A percentile compares a stretch with the other conserved stretches of the same genome.
Evolutionary conservation across 768 basidiomycete species (phyloP).

Genomic region (Mycena olivaceomarginata): DNA sequence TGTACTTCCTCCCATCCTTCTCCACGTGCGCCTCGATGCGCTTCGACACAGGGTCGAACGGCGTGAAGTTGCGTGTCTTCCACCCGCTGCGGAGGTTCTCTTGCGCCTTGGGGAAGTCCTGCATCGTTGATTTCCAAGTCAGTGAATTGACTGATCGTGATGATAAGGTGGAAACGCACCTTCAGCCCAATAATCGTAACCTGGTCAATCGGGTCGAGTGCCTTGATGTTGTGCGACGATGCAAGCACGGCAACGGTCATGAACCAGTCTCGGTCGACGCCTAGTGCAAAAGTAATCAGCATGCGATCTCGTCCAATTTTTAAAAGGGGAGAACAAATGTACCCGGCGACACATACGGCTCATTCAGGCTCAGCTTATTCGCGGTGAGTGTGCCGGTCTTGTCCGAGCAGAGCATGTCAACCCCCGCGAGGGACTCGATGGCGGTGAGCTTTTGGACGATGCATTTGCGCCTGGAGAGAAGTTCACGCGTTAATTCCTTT

Average conservation of each 20-base stretch:
- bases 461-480: constrained; percentile 53
- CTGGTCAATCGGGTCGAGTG: constrained; percentile 69
- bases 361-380: constrained; percentile 68
- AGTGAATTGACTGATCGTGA: too few relatives aligned
- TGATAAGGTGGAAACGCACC: constrained; percentile 29
- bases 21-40: constrained; percentile 70
- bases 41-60: constrained; percentile 72
- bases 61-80: constrained; percentile 66
- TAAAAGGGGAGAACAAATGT: not conserved
- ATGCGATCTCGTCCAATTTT: too few relatives aligned
- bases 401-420: constrained; percentile 65
- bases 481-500: too few relatives aligned
- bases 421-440: constrained; percentile 70
- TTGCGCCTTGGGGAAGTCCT: constrained; percentile 66
- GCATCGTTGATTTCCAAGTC: not conserved
- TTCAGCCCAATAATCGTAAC: constrained; percentile 66
- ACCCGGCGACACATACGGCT: constrained; percentile 51
- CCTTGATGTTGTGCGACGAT: constrained; percentile 67
- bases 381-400: constrained; percentile 70
- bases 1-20: constrained; percentile 63
- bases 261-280: constrained; percentile 56
- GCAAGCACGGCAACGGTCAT: constrained; percentile 62
- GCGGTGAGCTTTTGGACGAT: constrained; percentile 71
- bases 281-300: constrained; percentile 9
- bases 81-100: constrained; percentile 64